phyloP scores from a whole-genome alignment of 2,329 filamentous ascomycete species.

The Colletotrichum horii region DNA sequence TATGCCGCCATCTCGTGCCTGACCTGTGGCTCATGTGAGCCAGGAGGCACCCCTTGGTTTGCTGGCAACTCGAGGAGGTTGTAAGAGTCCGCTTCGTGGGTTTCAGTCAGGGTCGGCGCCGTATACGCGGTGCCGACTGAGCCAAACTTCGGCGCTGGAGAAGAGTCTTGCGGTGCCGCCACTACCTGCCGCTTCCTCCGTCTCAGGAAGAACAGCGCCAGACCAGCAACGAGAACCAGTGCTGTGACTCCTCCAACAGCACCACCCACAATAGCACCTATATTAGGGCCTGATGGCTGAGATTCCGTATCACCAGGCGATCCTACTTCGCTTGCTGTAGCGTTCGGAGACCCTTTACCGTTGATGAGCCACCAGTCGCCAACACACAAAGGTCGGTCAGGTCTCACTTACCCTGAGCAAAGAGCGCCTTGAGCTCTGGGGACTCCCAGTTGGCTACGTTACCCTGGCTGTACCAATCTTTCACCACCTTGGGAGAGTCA shows the following conservation, averaged over 20 bases:
- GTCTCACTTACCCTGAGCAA: slow-evolving; percentile 7
- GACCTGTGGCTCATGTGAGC: accelerated
- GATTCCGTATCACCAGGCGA: neutral
- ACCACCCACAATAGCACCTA: slow-evolving; percentile 51
- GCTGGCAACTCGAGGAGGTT: neutral
- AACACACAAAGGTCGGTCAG: neutral
- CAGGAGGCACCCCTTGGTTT: neutral
- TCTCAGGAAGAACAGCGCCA: slow-evolving; percentile 44
- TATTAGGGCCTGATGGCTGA: slow-evolving; percentile 20
- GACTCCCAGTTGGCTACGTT: slow-evolving; percentile 30
- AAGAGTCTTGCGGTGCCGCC: neutral
- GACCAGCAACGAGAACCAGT: slow-evolving; percentile 42
- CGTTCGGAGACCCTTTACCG: neutral
- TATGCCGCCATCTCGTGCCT: neutral
- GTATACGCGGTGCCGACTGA: neutral
- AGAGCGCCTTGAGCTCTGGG: slow-evolving; percentile 27
- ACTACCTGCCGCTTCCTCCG: slow-evolving; percentile 20
- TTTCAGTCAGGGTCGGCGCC: neutral
- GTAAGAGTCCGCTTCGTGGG: neutral
- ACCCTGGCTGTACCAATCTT: slow-evolving; percentile 37
- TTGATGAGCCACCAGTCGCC: neutral
- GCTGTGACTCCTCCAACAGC: slow-evolving; percentile 47
- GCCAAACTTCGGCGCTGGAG: neutral
- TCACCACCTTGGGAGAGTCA: slow-evolving; percentile 33
- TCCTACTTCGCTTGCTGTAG: neutral